A percentile compares a stretch with the other conserved stretches of the same genome.
Conservation (phyloP, 148 eudicot genomes). For the Spergularia bocconei region DNA sequence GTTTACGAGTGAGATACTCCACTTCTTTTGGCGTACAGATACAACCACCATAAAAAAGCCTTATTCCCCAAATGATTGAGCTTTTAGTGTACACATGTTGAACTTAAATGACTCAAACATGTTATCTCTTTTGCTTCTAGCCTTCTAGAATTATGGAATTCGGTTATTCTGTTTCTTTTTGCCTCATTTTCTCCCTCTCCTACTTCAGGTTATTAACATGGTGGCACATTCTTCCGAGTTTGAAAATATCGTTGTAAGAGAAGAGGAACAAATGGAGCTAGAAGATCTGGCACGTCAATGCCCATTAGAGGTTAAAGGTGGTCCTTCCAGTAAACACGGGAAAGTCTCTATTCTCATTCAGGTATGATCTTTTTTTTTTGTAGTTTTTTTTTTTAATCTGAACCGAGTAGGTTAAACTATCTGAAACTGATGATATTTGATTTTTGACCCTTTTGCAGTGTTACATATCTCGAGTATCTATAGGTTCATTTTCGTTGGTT, state of each 20-base stretch:
- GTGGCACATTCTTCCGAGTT: slow-evolving; percentile 99
- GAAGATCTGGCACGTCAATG: slow-evolving; percentile 73
- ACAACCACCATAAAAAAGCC: no score
- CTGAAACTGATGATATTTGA: neutral
- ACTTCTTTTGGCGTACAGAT: neutral
- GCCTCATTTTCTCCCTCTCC: slow-evolving; percentile 11
- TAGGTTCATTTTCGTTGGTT: slow-evolving; percentile 83
- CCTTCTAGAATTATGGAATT: neutral
- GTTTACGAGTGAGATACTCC: neutral
- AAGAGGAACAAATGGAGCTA: slow-evolving; percentile 94
- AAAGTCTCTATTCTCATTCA: slow-evolving; percentile 96
- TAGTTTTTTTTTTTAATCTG: neutral
- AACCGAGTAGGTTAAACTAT: neutral
- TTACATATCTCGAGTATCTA: slow-evolving; percentile 84
- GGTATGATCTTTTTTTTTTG: slow-evolving; percentile 36
- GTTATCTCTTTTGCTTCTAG: slow-evolving; percentile 1
- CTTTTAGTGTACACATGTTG: neutral
- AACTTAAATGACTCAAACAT: neutral
- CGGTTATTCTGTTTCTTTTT: neutral
- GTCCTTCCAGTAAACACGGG: slow-evolving; percentile 90
- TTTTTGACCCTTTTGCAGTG: slow-evolving; percentile 44
- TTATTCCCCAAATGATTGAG: no score
- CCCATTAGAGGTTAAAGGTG: slow-evolving; percentile 93
- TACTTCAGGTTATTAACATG: slow-evolving; percentile 83
- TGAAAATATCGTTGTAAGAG: slow-evolving; percentile 92